A percentile compares a stretch with the other conserved stretches of the same genome.
These are phyloP conservation scores for Phytophthora litchii DNA, from an alignment of 352 stramenopile genomes.

Conservation along the genomic window DNA sequence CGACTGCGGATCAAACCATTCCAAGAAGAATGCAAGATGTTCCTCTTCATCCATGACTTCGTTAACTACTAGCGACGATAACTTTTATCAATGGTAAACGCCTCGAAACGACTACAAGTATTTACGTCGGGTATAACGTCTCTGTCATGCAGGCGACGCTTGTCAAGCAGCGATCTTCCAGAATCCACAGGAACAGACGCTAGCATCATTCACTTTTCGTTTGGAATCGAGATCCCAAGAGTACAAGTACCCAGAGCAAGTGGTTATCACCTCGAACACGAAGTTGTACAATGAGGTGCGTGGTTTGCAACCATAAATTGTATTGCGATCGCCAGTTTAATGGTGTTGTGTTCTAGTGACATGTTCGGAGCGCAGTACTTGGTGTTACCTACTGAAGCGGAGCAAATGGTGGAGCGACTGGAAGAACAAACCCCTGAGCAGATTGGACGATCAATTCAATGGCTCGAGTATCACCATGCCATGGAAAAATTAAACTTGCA, in stretches of 20 bases:
- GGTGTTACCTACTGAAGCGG: constrained; percentile 78
- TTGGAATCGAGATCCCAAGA: constrained; percentile 19
- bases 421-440: constrained; percentile 56
- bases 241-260: not conserved
- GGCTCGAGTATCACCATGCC: constrained; percentile 88
- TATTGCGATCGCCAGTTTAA: constrained; percentile 7
- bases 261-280: no score
- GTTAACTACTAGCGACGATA: not conserved
- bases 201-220: constrained; percentile 6
- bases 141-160: constrained; percentile 1
- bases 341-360: constrained; percentile 19
- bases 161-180: constrained; percentile 29
- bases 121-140: constrained; percentile 17
- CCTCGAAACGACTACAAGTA: constrained; percentile 12
- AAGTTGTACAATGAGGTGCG: constrained; percentile 24
- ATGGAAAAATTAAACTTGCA: constrained; percentile 95
- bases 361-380: constrained; percentile 53
- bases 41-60: constrained; percentile 55
- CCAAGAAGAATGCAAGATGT: constrained; percentile 74
- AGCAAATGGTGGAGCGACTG: constrained; percentile 85
- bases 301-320: constrained; percentile 1
- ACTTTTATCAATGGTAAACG: not conserved
- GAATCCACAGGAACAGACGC: constrained; percentile 31
- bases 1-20: constrained; percentile 82
- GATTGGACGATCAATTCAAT: constrained; percentile 67